Evolutionary conservation across 2,329 filamentous ascomycete genomes (phyloP), one percentile per base, ranked within the genome.

Genomic region (Domatiomyces catenatus): DNA sequence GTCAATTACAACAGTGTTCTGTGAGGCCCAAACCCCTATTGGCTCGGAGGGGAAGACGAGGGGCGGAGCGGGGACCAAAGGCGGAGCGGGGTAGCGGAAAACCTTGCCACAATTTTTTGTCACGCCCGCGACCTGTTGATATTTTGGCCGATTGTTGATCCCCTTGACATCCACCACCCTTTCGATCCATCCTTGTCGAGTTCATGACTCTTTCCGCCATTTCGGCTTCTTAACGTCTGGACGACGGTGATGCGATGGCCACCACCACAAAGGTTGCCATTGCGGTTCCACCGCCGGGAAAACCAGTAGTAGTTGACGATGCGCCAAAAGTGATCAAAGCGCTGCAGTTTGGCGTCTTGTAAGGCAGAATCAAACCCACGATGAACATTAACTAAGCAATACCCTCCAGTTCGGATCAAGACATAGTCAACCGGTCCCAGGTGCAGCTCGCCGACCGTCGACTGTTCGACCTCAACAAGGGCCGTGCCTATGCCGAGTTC

Each of bases 351-450:
- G 90, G 90, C 63, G 86, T 96, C 55, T 80, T 94, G 81, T 89
- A 71, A 60, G 77, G 62, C 18, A 20, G 46, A 12, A 36, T 8
- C 17, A 15, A 15, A 39, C 10, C 32, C 7, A 12, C 12, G 32
- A 45, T 20, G 18, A 28, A 48, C 46, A 32, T 44, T 50, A 20
- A 42, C 44, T 36, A 45, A 47, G 2, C 17, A 8, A 47, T 47
- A 5, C 19, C 43, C 20, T 28, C 22, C 50, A 88, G 84, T 63
- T 94, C 89, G 22, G 88, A 86, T 61, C 85, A 94, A 64, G 87
- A 96, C 63, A 94, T 96, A 59, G 85, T 94, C 59, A 93, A 90
- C 64, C 92, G 98, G 69, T 88, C 85, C 56, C 88, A 95, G 51
- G 77, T 96, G 58, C 88, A 95, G 68, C 84, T 98, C 52, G 93